Evolutionary conservation across 1,139 yeast species (phyloP).

Genomic region (Pichia inconspicua): DNA sequence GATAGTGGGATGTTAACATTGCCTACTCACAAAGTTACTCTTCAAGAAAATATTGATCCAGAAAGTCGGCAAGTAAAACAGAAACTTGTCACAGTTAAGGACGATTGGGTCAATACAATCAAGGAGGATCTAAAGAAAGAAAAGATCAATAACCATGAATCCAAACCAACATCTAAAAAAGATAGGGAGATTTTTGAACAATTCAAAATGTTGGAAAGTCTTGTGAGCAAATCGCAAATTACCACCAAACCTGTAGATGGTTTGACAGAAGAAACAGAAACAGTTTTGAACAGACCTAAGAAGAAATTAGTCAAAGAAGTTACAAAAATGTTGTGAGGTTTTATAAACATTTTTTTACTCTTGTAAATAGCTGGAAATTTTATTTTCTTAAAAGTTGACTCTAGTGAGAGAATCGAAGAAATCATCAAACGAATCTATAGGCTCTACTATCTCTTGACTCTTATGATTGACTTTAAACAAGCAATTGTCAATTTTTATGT

Average conservation of each 20-base stretch:
- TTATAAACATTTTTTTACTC: background rate
- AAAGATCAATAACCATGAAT: background rate
- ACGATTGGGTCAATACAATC: slow-evolving; percentile 14
- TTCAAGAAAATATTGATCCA: slow-evolving; percentile 11
- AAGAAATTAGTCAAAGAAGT: slow-evolving; percentile 11
- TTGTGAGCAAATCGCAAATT: slow-evolving; percentile 16
- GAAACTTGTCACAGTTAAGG: slow-evolving; percentile 19
- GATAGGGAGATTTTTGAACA: slow-evolving; percentile 14
- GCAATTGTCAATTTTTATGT: slow-evolving; percentile 38
- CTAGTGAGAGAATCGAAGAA: slow-evolving; percentile 35
- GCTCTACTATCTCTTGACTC: slow-evolving; percentile 26
- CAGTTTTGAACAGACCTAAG: slow-evolving; percentile 12
- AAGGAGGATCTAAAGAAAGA: slow-evolving; percentile 8
- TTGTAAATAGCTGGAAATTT: background rate
- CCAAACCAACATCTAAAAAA: slow-evolving; percentile 2
- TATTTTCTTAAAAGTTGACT: slow-evolving; percentile 6
- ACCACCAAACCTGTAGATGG: slow-evolving; percentile 5
- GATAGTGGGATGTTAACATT: slow-evolving; percentile 16
- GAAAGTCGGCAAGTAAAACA: slow-evolving; percentile 17
- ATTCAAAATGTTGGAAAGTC: slow-evolving; percentile 14
- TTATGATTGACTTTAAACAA: slow-evolving; percentile 27
- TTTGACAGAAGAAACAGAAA: slow-evolving; percentile 6
- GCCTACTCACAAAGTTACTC: slow-evolving; percentile 21
- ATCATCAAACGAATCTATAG: slow-evolving; percentile 36
- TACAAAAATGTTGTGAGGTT: slow-evolving; percentile 5